Evolutionary conservation across 2,329 filamentous ascomycete genomes (phyloP).

Genomic region (Colletotrichum chrysophilum): DNA sequence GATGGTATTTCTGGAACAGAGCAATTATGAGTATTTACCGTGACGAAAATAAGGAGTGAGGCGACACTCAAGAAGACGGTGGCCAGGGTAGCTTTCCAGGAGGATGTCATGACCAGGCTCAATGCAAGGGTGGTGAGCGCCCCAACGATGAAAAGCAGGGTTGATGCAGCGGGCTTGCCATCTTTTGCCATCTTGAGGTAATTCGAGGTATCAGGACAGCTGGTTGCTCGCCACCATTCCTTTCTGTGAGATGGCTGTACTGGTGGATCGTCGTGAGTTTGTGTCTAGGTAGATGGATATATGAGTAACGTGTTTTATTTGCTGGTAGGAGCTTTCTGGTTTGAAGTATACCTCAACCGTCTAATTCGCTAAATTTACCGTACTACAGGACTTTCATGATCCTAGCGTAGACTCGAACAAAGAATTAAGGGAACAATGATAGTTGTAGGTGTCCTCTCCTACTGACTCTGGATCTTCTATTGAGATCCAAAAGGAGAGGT

Average conservation of each 20-base stretch:
- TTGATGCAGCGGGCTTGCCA: conserved; percentile 1
- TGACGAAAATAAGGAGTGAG: conserved; percentile 30
- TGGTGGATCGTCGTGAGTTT: not conserved
- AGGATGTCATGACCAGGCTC: not conserved
- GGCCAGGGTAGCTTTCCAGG: conserved; percentile 1
- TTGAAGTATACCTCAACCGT: not conserved
- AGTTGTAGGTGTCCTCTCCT: not conserved
- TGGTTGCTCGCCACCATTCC: not conserved
- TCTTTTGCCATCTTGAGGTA: not conserved
- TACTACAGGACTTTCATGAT: no score
- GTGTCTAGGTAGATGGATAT: not conserved
- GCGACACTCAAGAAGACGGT: not conserved
- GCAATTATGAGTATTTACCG: conserved; percentile 25
- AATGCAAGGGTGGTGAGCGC: conserved; percentile 6
- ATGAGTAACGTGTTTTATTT: not conserved
- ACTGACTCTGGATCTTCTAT: not conserved
- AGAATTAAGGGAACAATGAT: not conserved
- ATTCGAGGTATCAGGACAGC: no score
- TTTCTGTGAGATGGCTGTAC: not conserved
- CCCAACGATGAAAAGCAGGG: conserved; percentile 2
- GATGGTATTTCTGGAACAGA: not conserved
- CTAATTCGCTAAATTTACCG: not conserved
- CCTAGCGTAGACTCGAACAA: not conserved
- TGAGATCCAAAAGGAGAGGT: not conserved
- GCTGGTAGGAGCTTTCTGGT: not conserved